phyloP scores from a whole-genome alignment of 2,329 filamentous ascomycete species.

The Phaeomoniella chlamydospora region DNA sequence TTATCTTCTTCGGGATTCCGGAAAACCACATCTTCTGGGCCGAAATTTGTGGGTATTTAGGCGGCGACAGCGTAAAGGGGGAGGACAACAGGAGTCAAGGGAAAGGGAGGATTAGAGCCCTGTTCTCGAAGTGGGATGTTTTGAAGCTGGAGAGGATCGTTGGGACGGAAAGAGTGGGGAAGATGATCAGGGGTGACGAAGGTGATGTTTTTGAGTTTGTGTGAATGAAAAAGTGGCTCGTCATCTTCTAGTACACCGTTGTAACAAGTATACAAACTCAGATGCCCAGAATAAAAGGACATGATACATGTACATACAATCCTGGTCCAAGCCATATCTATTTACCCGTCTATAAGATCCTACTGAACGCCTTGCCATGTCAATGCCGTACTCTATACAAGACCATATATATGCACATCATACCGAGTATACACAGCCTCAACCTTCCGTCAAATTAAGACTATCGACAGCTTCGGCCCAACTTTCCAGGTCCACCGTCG shows the following conservation, averaged over 20 bases:
- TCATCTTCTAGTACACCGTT: no score
- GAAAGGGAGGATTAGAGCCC: constrained; percentile 32
- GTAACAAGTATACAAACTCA: no score
- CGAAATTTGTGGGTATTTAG: constrained; percentile 26
- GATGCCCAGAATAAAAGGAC: no score
- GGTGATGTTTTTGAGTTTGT: constrained; percentile 92
- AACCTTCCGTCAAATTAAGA: no score
- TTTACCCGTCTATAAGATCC: no score
- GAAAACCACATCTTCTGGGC: constrained; percentile 55
- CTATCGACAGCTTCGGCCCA: neutral
- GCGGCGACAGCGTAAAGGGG: constrained; percentile 34
- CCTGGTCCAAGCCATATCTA: no score
- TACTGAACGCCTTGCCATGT: no score
- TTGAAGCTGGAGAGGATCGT: constrained; percentile 81
- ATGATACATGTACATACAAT: no score
- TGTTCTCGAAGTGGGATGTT: constrained; percentile 83
- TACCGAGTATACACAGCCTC: no score
- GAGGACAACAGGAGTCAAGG: constrained; percentile 41
- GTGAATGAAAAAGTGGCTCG: constrained; percentile 25
- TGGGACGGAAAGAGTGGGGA: constrained; percentile 63
- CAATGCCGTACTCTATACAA: no score
- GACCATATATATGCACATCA: no score
- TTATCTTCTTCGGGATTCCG: constrained; percentile 83
- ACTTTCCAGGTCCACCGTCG: neutral
- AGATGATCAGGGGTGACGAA: constrained; percentile 55